Evolutionary conservation across 495 filamentous ascomycete genomes (phyloP).

Genomic region (Bryoglossum gracile): DNA sequence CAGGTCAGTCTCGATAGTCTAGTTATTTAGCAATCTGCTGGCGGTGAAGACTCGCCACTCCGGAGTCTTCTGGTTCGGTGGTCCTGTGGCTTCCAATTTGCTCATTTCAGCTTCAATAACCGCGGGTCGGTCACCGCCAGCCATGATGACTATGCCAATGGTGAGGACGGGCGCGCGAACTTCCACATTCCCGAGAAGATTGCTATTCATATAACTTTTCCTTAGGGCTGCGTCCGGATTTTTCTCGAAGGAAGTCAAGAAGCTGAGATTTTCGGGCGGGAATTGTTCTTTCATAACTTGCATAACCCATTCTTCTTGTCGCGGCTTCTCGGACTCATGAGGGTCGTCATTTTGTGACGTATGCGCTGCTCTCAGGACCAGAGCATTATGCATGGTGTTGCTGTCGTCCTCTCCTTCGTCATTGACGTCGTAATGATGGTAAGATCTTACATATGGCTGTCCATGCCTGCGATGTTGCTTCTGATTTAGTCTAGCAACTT

Average conservation of each 20-base stretch:
- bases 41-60: slow-evolving; percentile 31
- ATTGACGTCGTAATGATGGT: no score
- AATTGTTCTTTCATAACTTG: slow-evolving; percentile 1
- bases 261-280: background rate
- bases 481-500: no score
- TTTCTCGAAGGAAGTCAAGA: background rate
- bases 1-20: slow-evolving; percentile 26
- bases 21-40: slow-evolving; percentile 26
- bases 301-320: no score
- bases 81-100: slow-evolving; percentile 21
- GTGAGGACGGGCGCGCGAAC: slow-evolving; percentile 22
- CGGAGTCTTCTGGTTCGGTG: slow-evolving; percentile 28
- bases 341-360: no score
- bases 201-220: slow-evolving; percentile 1
- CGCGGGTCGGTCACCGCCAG: slow-evolving; percentile 29
- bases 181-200: slow-evolving; percentile 15
- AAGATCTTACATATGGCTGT: no score
- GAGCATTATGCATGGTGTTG: no score
- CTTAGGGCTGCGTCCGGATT: background rate
- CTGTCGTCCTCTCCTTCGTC: no score
- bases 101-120: slow-evolving; percentile 29
- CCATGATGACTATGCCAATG: slow-evolving; percentile 28
- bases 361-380: no score
- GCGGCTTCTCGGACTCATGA: no score
- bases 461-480: no score